These are phyloP conservation scores for Boletellus ananas DNA, from an alignment of 768 basidiomycete species.

Conservation along the genomic window DNA sequence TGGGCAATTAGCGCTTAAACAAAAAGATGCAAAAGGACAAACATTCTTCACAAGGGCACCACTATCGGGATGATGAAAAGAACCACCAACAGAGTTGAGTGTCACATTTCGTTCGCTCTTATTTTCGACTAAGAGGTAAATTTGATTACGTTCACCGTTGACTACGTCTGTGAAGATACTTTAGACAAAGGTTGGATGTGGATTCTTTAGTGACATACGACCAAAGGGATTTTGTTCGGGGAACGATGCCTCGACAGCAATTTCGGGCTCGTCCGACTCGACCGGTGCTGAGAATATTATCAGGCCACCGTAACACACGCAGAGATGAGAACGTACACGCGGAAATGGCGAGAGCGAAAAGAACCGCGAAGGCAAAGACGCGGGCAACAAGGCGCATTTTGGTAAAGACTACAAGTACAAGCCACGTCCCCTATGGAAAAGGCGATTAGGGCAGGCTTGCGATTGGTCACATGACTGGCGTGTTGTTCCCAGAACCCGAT, in stretches of 20 bases:
- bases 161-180: constrained; percentile 58
- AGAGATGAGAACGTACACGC: constrained; percentile 19
- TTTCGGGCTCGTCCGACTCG: constrained; percentile 48
- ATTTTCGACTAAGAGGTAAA: constrained; percentile 68
- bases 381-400: constrained; percentile 36
- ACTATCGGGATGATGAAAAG: constrained; percentile 62
- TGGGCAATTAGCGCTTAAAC: background rate
- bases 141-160: constrained; percentile 75
- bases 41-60: constrained; percentile 71
- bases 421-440: constrained; percentile 28
- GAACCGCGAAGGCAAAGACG: constrained; percentile 23
- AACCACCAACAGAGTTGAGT: constrained; percentile 59
- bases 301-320: background rate
- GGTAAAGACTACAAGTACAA: background rate
- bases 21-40: constrained; percentile 15
- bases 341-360: constrained; percentile 31
- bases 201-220: constrained; percentile 45
- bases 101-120: constrained; percentile 71
- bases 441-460: constrained; percentile 26
- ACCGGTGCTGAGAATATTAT: constrained; percentile 18
- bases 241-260: constrained; percentile 54
- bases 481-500: background rate
- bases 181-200: constrained; percentile 8
- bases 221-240: constrained; percentile 72
- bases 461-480: constrained; percentile 13